Conservation (phyloP, 441 rosid species). For the Theobroma grandiflorum region DNA sequence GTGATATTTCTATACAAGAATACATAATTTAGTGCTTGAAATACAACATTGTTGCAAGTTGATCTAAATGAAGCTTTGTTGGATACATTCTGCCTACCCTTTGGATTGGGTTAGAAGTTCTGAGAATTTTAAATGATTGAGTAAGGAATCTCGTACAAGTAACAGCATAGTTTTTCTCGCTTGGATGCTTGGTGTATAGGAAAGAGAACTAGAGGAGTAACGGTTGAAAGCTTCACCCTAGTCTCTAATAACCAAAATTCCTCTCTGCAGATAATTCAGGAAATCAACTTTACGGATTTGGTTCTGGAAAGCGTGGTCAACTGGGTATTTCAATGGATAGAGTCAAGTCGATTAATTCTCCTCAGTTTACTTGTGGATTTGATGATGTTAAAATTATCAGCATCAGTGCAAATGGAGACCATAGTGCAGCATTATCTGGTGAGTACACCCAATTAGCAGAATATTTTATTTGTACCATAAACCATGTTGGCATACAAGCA, state of each 20-base stretch:
- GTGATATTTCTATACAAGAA: background rate
- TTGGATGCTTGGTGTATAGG: background rate
- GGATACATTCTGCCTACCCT: conserved; percentile 15
- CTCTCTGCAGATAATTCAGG: conserved; percentile 37
- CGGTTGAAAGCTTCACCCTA: background rate
- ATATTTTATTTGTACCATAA: conserved; percentile 17
- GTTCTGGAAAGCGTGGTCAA: conserved; percentile 90
- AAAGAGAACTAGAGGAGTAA: background rate
- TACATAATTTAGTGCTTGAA: background rate
- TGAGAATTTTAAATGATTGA: background rate
- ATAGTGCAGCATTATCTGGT: conserved; percentile 83
- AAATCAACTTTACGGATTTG: conserved; percentile 74
- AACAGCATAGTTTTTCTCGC: background rate
- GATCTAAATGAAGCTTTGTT: conserved; percentile 18
- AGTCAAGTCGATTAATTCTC: conserved; percentile 58
- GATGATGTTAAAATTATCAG: conserved; percentile 54
- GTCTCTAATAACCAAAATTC: conserved; percentile 14
- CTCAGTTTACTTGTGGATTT: conserved; percentile 60
- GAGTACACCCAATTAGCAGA: conserved; percentile 21
- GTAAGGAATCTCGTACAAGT: background rate
- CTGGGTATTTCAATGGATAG: conserved; percentile 58
- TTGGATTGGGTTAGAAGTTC: background rate
- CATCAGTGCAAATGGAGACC: conserved; percentile 82
- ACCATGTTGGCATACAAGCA: background rate
- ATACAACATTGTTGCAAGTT: background rate